Base-by-base conservation (phyloP, 2,329 filamentous ascomycete genomes). In the Paraphoma sp. region DNA sequence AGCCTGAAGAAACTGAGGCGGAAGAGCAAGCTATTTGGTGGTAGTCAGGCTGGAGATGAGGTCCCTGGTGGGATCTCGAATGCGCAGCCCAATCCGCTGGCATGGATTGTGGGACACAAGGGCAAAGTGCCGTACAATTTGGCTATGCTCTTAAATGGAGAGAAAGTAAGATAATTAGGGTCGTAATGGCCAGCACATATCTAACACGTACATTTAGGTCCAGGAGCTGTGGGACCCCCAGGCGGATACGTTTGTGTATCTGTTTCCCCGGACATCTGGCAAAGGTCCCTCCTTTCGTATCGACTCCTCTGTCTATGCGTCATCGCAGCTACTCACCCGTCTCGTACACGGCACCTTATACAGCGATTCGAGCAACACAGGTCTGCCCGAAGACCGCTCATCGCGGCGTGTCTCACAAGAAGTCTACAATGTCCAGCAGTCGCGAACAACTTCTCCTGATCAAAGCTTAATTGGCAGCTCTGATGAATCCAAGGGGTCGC, bases 221-320 rank as follows among this genome's bases (percentile, higher is more conserved):
- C 69, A 78, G 6, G 87, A 89, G 65, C 71, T 89, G 8, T 89
- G 87, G 87, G 84, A 87, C 62, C 83, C 86, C 3, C 71, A 81
- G 45, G 86, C 84, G n/a, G 85, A 88, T 69, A 87, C 86, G 12
- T 81, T 83, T 57, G 80, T 89, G n/a, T 86, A 88, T 64, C 78
- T 89, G 12, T 88, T 86, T 64, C 85, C 86, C 1, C 79, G 82
- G 42, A 82, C 78, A 14, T 83, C 84, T 17, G 81, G 81, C 51
- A 82, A 82, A 66, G 80, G 84, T 5, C 79, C 87, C 8, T 87
- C 86, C 2, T 88, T 89, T 78, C 84, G 83, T 56, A 76, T 89
- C 53, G 81, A 87, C 66, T 87, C 86, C 3, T 79, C 83, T 4
- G 77, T 86, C 29, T 86, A 88, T 62, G 80, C 82, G 29, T 82